Conservation (phyloP, 345 rosid genomes). For the Raphanus raphanistrum region DNA sequence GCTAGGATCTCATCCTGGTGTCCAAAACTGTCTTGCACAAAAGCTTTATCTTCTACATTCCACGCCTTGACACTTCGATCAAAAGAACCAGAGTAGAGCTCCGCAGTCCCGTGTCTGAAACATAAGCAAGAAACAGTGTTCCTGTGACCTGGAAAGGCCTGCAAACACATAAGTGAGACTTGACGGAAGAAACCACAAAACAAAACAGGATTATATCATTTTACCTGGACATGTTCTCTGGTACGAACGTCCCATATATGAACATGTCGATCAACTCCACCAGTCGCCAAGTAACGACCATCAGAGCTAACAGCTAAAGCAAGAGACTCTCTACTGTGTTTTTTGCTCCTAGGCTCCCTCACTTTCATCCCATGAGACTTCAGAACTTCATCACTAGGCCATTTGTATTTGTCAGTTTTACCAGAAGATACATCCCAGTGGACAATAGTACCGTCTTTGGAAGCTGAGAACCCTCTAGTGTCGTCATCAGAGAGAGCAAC, state of each 20-base stretch:
- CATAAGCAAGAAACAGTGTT: constrained; percentile 79
- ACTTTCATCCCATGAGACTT: constrained; percentile 74
- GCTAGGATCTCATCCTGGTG: constrained; percentile 79
- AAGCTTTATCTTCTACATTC: constrained; percentile 90
- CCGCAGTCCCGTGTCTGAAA: constrained; percentile 82
- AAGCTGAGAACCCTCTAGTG: constrained; percentile 78
- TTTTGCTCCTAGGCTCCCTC: constrained; percentile 65
- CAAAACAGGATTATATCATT: background rate
- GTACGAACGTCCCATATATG: constrained; percentile 96
- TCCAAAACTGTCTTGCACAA: constrained; percentile 71
- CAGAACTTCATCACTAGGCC: constrained; percentile 75
- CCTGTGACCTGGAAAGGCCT: constrained; percentile 96
- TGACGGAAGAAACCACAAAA: constrained; percentile 13
- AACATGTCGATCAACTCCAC: constrained; percentile 93
- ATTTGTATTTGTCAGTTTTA: constrained; percentile 58
- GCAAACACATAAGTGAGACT: constrained; percentile 36
- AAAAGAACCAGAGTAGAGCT: constrained; percentile 96
- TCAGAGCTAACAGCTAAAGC: constrained; percentile 91
- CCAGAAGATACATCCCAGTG: constrained; percentile 90
- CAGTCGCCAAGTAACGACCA: constrained; percentile 91
- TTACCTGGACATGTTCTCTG: constrained; percentile 80
- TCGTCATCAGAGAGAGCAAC: constrained; percentile 90
- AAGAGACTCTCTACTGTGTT: constrained; percentile 71
- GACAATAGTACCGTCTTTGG: constrained; percentile 80
- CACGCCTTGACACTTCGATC: constrained; percentile 83